A percentile compares a stretch with the other conserved stretches of the same genome.
Conservation (phyloP, 306 rosid species). For the Potentilla sterilis region DNA sequence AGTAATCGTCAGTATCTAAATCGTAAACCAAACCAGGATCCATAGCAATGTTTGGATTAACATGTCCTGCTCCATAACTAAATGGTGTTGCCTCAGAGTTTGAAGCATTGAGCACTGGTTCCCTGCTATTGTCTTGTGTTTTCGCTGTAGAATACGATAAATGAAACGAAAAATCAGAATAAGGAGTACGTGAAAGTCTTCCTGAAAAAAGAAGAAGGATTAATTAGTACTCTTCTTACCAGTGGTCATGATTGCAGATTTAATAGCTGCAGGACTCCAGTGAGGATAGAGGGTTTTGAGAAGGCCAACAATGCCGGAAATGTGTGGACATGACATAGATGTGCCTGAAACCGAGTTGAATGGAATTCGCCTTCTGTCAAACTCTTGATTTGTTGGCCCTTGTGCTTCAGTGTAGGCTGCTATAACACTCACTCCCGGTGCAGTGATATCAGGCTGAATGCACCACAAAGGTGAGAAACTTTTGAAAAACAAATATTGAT, state of each 20-base stretch:
- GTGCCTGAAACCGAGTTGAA: conserved; percentile 81
- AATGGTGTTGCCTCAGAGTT: conserved; percentile 59
- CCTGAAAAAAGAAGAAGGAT: too few relatives aligned
- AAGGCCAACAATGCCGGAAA: conserved; percentile 74
- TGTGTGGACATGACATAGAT: conserved; percentile 97
- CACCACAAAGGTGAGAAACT: conserved; percentile 10
- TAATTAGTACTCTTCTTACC: conserved; percentile 37
- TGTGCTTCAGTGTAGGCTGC: conserved; percentile 77
- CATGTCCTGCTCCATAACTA: conserved; percentile 83
- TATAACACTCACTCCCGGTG: conserved; percentile 86
- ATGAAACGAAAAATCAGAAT: neutral
- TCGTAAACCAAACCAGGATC: conserved; percentile 94
- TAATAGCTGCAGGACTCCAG: conserved; percentile 91
- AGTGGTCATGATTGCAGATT: conserved; percentile 93
- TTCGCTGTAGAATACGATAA: conserved; percentile 45
- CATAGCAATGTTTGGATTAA: conserved; percentile 65
- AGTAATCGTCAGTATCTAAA: conserved; percentile 52
- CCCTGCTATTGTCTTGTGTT: conserved; percentile 48
- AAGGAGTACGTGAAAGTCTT: neutral
- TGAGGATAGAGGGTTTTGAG: conserved; percentile 66
- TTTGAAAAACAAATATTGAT: neutral
- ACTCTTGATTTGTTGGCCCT: conserved; percentile 73
- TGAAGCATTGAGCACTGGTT: conserved; percentile 59
- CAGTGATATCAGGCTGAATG: conserved; percentile 89
- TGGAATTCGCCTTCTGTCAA: conserved; percentile 54